Evolutionary conservation across 2,329 filamentous ascomycete species (phyloP).

Genomic region (Zasmidium angulare): DNA sequence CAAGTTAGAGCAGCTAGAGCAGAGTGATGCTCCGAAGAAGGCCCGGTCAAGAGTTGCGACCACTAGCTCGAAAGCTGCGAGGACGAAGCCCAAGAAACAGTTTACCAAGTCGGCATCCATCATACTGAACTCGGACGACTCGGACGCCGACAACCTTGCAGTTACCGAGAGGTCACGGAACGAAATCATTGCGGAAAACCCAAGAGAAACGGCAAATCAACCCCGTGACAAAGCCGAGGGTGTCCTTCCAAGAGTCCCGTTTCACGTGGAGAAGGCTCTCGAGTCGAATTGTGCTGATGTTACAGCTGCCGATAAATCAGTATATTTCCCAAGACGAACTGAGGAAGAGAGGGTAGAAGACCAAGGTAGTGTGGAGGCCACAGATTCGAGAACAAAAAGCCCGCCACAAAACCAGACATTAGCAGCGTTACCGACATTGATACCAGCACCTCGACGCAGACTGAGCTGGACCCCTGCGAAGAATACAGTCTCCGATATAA

Average conservation of each 20-base stretch:
- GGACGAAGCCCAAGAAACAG: conserved; percentile 22
- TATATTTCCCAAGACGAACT: not conserved
- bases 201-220: not conserved
- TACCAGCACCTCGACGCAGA: conserved; percentile 13
- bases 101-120: conserved; percentile 28
- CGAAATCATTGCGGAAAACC: not conserved
- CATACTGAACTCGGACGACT: conserved; percentile 32
- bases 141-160: conserved; percentile 2
- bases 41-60: conserved; percentile 10
- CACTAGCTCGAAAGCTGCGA: not conserved
- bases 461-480: conserved; percentile 23
- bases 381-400: not conserved
- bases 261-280: not conserved
- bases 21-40: conserved; percentile 2
- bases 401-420: not conserved
- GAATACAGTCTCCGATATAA: conserved; percentile 5
- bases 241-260: not conserved
- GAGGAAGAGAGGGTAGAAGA: not conserved
- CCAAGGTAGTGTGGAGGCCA: not conserved
- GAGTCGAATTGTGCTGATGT: not conserved
- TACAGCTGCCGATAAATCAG: not conserved
- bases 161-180: no score
- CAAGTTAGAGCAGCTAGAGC: not conserved
- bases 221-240: not conserved
- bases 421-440: not conserved